Conservation (phyloP, 345 rosid species). For the Salix caprea region DNA sequence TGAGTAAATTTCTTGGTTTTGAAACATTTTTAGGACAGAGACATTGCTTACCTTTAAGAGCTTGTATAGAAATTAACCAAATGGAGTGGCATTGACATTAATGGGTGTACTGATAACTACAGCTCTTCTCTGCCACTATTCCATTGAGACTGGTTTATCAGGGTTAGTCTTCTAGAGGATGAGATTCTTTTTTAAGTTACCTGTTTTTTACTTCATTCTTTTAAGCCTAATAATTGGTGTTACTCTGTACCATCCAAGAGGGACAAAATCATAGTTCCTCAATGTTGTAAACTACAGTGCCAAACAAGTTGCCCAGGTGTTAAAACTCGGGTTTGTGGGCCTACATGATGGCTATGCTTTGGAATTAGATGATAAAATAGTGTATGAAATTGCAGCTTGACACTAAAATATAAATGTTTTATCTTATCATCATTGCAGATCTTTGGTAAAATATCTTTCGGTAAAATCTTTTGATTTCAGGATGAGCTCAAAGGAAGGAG, state of each 20-base stretch:
- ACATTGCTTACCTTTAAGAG: neutral
- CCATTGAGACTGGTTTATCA: neutral
- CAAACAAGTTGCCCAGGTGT: neutral
- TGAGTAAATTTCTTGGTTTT: neutral
- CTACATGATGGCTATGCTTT: neutral
- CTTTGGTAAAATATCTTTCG: neutral
- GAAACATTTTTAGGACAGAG: neutral
- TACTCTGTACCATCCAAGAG: neutral
- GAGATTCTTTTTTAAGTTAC: neutral
- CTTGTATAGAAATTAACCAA: neutral
- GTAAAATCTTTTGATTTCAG: neutral
- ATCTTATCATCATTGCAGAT: too few relatives aligned
- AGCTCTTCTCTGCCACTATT: neutral
- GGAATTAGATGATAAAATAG: neutral
- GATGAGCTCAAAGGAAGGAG: conserved; percentile 43
- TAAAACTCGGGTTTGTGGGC: neutral
- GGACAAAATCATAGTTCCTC: neutral
- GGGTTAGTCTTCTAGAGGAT: neutral
- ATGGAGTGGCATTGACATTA: neutral
- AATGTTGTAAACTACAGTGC: neutral
- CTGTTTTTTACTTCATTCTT: neutral
- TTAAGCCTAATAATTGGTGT: neutral
- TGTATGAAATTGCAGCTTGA: neutral
- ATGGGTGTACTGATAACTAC: neutral
- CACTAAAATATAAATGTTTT: too few relatives aligned